Conservation (phyloP, 352 stramenopile genomes). For the Globisporangium barbulae region DNA sequence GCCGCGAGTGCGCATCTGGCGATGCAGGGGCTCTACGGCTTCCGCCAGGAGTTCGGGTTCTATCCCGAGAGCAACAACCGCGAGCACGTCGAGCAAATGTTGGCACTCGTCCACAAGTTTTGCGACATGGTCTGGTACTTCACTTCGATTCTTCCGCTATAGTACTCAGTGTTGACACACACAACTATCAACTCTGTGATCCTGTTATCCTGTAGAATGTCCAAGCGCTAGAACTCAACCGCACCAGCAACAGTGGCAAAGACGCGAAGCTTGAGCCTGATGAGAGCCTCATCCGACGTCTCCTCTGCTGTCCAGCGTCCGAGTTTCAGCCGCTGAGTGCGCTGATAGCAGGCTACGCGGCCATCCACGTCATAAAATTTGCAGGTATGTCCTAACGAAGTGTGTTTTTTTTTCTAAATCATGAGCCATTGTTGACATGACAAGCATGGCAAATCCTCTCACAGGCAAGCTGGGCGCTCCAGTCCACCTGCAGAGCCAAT, state of each 20-base stretch:
- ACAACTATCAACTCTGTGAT: not conserved
- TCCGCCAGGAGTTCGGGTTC: constrained; percentile 20
- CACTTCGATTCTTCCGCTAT: not conserved
- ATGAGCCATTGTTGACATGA: not conserved
- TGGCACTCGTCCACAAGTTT: constrained; percentile 12
- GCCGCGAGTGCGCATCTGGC: constrained; percentile 16
- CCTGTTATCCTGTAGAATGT: constrained; percentile 4
- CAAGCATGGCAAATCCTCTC: not conserved
- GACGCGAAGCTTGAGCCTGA: constrained; percentile 9
- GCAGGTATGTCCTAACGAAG: constrained; percentile 18
- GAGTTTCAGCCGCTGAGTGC: constrained; percentile 38
- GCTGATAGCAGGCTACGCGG: constrained; percentile 28
- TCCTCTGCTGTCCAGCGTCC: constrained; percentile 24
- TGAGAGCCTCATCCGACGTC: constrained; percentile 8
- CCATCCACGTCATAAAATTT: constrained; percentile 31
- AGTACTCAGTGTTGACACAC: not conserved
- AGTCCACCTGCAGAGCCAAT: constrained; percentile 21
- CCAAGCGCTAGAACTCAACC: not conserved
- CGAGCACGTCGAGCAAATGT: constrained; percentile 18
- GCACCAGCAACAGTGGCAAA: not conserved
- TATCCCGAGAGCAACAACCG: constrained; percentile 26
- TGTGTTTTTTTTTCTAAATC: not conserved
- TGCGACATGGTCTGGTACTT: constrained; percentile 12
- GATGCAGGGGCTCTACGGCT: constrained; percentile 27
- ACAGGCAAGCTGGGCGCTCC: constrained; percentile 25